phyloP scores from a whole-genome alignment of 345 rosid genomes.

The Psidium friedrichsthalianum region DNA sequence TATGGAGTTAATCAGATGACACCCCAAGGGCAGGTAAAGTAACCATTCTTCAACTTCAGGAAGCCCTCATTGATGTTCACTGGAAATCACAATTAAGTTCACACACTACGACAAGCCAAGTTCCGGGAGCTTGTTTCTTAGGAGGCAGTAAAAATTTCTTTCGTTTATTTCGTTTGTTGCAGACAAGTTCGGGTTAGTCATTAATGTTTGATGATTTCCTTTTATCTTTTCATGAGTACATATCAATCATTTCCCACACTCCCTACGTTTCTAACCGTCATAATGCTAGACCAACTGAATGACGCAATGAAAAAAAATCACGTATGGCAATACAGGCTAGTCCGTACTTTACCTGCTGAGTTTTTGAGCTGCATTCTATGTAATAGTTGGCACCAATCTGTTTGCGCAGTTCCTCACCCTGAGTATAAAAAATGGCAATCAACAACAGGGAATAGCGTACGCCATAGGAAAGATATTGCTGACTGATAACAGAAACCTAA shows the following conservation, averaged over 20 bases:
- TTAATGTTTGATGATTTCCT: background rate
- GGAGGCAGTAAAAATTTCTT: background rate
- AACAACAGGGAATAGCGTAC: background rate
- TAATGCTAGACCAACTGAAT: background rate
- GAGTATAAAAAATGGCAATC: background rate
- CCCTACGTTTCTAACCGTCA: background rate
- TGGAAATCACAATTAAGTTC: background rate
- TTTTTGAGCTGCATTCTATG: constrained; percentile 96
- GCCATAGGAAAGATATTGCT: background rate
- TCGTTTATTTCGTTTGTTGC: background rate
- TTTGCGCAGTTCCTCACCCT: constrained; percentile 98
- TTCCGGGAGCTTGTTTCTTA: background rate
- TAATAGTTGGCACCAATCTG: constrained; percentile 87
- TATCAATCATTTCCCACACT: background rate
- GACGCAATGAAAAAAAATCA: background rate
- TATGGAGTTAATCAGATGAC: background rate
- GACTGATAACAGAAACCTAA: constrained; percentile 6
- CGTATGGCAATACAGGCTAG: background rate
- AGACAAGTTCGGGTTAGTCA: background rate
- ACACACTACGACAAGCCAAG: background rate
- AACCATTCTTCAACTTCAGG: background rate
- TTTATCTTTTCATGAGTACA: background rate
- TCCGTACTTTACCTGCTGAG: constrained; percentile 68
- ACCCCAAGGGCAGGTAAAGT: background rate
- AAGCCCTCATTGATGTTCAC: background rate